Evolutionary conservation across 768 basidiomycete genomes (phyloP), one percentile per base, ranked within the genome.

Genomic region (Trametes punicea): DNA sequence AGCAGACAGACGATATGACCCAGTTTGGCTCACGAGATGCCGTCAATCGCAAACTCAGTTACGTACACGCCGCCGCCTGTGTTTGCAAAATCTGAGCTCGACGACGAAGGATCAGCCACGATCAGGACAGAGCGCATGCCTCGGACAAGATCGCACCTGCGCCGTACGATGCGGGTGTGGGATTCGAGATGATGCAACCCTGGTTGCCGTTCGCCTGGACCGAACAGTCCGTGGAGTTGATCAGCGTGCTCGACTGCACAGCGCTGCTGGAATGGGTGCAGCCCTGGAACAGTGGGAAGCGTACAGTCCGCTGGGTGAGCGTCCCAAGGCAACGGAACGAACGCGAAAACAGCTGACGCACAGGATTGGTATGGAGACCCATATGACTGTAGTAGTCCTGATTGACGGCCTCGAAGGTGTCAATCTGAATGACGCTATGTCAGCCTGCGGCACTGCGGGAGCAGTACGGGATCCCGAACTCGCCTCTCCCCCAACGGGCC

Each of bases 341-440:
- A 38, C 15, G 29, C 31, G 46, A 49, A 55, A n/a, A n/a, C n/a
- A n/a, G n/a, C n/a, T 26, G 52, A 67, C 75, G 23, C 55, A 77
- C 79, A 0, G 80, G 68, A 36, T 77, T 73, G 0, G 89, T 89
- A 68, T 93, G 91, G 15, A 93, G 72, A 0, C 91, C 78, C 77
- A 87, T 83, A 66, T 88, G 86, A 59, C 86, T 89, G 51, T 74
- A 71, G 3, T 75, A 74, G 38, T 79, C 78, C 46, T 79, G 66
- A 70, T 94, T 93, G 59, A 93, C 85, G 30, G 84, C 87, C 68
- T 94, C 91, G 56, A 93, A 81, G 9, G 87, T 88, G 68, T 93
- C 92, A 48, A 64, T 64, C 60, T 64, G 41, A 6, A 21, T 8
- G 29, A 26, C 15, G 40, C 40, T 16, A 16, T 31, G 30, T 20